A percentile compares a stretch with the other conserved stretches of the same genome.
These are phyloP conservation scores for Acanthamoeba sp. DNA, from an alignment of 208 protist genomes.

Conservation along the genomic window DNA sequence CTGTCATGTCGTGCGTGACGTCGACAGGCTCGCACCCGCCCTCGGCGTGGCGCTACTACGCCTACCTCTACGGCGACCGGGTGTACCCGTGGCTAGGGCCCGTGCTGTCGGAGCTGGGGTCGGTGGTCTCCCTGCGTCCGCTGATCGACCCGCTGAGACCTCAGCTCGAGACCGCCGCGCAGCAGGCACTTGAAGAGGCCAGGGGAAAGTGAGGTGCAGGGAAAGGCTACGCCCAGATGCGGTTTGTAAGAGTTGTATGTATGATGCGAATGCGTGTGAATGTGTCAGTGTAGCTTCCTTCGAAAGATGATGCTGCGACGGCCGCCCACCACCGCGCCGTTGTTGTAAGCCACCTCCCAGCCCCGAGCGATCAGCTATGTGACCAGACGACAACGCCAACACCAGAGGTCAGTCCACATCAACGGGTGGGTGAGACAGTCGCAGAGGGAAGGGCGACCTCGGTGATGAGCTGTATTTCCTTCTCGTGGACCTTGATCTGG, in stretches of 20 bases:
- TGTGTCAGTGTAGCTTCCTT: neutral
- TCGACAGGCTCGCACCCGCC: neutral
- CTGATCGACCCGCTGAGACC: neutral
- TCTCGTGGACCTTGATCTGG: constrained; percentile 5
- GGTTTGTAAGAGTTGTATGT: too few species aligned
- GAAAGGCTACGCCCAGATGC: too few species aligned
- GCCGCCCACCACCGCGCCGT: neutral
- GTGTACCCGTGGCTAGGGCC: constrained; percentile 9
- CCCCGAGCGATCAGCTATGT: neutral
- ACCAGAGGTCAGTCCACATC: too few species aligned
- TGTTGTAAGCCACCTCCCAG: constrained; percentile 26
- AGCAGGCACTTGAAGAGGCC: too few species aligned
- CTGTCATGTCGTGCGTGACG: neutral
- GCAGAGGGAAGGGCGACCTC: neutral
- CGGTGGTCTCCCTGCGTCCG: neutral
- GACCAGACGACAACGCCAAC: too few species aligned
- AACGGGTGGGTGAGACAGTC: too few species aligned
- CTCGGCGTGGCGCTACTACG: neutral
- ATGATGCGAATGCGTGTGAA: too few species aligned
- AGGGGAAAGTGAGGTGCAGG: too few species aligned
- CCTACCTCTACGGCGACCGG: neutral
- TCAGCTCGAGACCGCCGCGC: neutral
- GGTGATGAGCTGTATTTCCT: constrained; percentile 1
- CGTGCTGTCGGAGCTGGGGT: neutral
- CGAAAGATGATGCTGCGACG: neutral